A percentile compares a stretch with the other conserved stretches of the same genome.
These are phyloP conservation scores for Neolentinus lepideus DNA, from an alignment of 1,284 basidiomycete genomes.

Conservation along the genomic window DNA sequence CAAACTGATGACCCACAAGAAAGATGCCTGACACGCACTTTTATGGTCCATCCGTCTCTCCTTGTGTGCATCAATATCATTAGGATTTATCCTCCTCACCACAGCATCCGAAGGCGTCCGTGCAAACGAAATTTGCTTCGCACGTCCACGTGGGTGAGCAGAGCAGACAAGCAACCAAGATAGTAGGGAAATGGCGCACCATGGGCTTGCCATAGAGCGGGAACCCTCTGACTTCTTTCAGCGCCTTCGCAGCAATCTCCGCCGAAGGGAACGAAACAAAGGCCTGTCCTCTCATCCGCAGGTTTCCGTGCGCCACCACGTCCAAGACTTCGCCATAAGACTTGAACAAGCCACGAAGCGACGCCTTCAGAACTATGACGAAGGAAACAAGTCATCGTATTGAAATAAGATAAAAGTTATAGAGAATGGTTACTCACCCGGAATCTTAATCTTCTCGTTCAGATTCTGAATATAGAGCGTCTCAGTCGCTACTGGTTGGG, in stretches of 20 bases:
- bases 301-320: conserved; percentile 87
- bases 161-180: neutral
- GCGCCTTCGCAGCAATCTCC: conserved; percentile 80
- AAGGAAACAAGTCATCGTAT: conserved; percentile 1
- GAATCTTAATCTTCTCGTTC: conserved; percentile 93
- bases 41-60: conserved; percentile 69
- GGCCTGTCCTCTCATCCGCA: conserved; percentile 97
- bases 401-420: conserved; percentile 5
- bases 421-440: conserved; percentile 41
- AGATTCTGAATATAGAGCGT: conserved; percentile 97
- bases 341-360: conserved; percentile 86
- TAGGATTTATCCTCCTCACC: conserved; percentile 65
- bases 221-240: conserved; percentile 90
- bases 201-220: conserved; percentile 96
- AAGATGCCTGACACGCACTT: conserved; percentile 41
- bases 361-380: conserved; percentile 74
- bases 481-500: conserved; percentile 56
- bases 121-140: conserved; percentile 91
- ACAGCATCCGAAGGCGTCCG: conserved; percentile 85
- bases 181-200: conserved; percentile 38
- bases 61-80: conserved; percentile 73
- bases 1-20: conserved; percentile 1
- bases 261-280: conserved; percentile 88
- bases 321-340: conserved; percentile 89
- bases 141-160: neutral